phyloP scores from a whole-genome alignment of 192 early-diverging fungal species.

The Rhizophlyctis rosea region DNA sequence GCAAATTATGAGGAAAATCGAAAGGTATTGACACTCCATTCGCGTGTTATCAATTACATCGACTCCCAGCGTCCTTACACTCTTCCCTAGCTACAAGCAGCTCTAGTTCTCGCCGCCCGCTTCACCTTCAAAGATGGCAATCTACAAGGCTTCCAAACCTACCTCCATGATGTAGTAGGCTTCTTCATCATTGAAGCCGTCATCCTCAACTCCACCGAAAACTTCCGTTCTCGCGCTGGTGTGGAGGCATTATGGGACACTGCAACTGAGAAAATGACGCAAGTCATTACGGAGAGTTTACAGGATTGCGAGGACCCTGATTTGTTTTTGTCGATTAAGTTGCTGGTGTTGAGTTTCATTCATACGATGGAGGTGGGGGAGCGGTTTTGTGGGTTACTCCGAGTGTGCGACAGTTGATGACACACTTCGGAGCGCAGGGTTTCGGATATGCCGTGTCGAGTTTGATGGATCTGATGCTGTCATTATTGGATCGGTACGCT shows the following conservation, averaged over 20 bases:
- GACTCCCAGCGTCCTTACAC: constrained; percentile 1
- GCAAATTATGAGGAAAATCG: constrained; percentile 87
- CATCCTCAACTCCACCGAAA: constrained; percentile 79
- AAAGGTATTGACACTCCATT: constrained; percentile 52
- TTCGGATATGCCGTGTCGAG: constrained; percentile 72
- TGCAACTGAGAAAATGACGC: constrained; percentile 76
- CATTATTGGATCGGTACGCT: constrained; percentile 75
- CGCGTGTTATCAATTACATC: background rate
- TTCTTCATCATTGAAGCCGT: constrained; percentile 95
- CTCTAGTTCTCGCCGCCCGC: constrained; percentile 71
- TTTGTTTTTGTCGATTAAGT: constrained; percentile 76
- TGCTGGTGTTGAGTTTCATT: constrained; percentile 78
- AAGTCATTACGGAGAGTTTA: constrained; percentile 75
- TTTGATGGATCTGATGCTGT: constrained; percentile 67
- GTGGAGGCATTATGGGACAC: constrained; percentile 86
- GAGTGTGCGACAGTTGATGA: background rate
- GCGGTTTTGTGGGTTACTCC: background rate
- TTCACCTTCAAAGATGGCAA: constrained; percentile 68
- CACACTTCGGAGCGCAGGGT: constrained; percentile 36
- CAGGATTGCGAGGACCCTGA: constrained; percentile 75
- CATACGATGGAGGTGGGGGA: constrained; percentile 80
- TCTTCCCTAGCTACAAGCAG: constrained; percentile 71
- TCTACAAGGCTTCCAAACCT: constrained; percentile 63
- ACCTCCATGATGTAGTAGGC: constrained; percentile 88
- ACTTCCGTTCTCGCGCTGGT: constrained; percentile 83